Evolutionary conservation across 768 basidiomycete genomes (phyloP), one percentile per base, ranked within the genome.

Genomic region (Xerocomellus amylosporus): DNA sequence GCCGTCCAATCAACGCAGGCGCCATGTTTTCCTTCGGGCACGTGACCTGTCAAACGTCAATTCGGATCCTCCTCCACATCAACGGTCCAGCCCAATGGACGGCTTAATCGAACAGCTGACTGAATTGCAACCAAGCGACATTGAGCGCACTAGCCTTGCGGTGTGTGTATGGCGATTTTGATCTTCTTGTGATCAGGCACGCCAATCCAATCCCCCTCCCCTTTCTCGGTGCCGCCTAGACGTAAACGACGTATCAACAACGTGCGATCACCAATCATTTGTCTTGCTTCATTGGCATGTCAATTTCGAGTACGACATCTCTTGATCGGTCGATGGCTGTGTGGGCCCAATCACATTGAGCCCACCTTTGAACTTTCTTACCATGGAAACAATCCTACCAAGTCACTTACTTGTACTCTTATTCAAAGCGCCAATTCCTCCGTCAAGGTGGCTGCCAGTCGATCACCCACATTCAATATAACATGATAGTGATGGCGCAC

Each of bases 151-250:
- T 58, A 43, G 41, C 57, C 57, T 45, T 63, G 57, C 49, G 49
- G 57, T 51, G 44, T 64, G 45, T 33, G 51, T 50, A 52, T 52
- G 49, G 50, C 38, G 63, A 56, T 65, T 65, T 64, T 65, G 60
- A 46, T 56, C 55, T 57, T 51, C 49, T 47, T 48, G 12, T 19
- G 47, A 66, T 58, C 66, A 72, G 69, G 71, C 58, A 72, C 70
- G 19, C 55, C 60, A 54, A 47, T 49, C 58, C 54, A 44, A 51
- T 33, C 45, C 51, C 17, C 46, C 50, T 52, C 47, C 64, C 65
- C 68, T 48, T 67, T 71, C 68, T 70, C 69, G 69, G 69, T 66
- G 56, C 69, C 69, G 69, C 62, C 55, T 48, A 64, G 62, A 59
- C 63, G 58, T 59, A 61, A 63, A 59, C 61, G 60, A 53, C 66